These are phyloP conservation scores for Perkinsus chesapeaki DNA, from an alignment of 169 alveolate genomes.

Conservation along the genomic window DNA sequence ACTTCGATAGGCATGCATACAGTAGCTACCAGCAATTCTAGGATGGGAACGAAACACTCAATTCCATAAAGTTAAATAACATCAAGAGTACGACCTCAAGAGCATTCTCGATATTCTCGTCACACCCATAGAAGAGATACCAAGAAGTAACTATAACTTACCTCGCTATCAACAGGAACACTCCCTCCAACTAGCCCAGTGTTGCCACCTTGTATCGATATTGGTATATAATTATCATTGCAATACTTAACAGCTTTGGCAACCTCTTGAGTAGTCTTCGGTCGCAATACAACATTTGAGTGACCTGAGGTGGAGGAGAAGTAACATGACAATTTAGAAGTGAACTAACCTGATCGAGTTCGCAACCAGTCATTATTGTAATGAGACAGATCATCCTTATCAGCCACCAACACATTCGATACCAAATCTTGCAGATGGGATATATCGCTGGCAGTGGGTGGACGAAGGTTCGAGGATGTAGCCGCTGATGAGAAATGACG, in stretches of 20 bases:
- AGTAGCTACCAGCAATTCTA: too few species aligned
- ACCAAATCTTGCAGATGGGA: background rate
- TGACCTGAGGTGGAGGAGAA: conserved; percentile 24
- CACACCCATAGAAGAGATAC: too few species aligned
- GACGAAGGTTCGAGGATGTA: background rate
- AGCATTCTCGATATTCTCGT: too few species aligned
- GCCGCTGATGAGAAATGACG: background rate
- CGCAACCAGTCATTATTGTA: background rate
- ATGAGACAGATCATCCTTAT: background rate
- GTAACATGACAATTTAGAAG: background rate
- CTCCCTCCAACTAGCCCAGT: conserved; percentile 72
- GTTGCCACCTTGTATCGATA: conserved; percentile 70
- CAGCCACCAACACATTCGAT: background rate
- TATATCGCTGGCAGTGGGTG: background rate
- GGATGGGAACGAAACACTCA: too few species aligned
- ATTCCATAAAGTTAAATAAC: too few species aligned
- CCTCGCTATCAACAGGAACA: conserved; percentile 63
- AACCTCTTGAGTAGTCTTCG: conserved; percentile 51
- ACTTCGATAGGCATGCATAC: background rate
- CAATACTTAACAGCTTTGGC: conserved; percentile 45
- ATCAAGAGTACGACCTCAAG: too few species aligned
- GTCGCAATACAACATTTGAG: conserved; percentile 45
- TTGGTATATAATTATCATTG: conserved; percentile 44
- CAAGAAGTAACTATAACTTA: background rate
- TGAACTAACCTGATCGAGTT: background rate